Evolutionary conservation across 352 stramenopile genomes (phyloP), one percentile per base, ranked within the genome.

Genomic region (Globisporangium camurandrum): DNA sequence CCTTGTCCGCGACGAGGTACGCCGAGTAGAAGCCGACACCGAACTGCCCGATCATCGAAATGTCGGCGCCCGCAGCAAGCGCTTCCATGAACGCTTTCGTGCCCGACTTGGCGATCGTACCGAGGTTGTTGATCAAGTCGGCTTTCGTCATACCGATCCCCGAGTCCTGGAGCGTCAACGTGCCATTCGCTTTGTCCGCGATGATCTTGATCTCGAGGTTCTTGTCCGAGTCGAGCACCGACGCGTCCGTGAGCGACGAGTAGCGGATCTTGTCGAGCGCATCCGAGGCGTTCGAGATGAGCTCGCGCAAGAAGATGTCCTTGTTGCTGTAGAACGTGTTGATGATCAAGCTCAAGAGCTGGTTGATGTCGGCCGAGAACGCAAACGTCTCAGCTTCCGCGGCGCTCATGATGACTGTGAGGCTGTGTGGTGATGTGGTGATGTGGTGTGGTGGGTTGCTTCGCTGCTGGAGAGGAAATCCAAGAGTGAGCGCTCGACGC

Each of bases 251-350:
- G 30, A 99, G 80, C 54, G 88, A 97, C 70, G 96, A 74, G 83
- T 98, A 98, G 49, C 95, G 86, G 67, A 98, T 97, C 88, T 98
- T 98, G 79, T 98, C 94, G 27, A 98, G 84, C 19, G 94, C 94
- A 95, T 98, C 94, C 36, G 84, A 97, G 33, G 91, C 76, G 76
- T 98, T 98, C 51, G 89, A 98, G 69, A 98, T 98, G 41, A 98
- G 67, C 67, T 98, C 94, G 62, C 95, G 90, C 31, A 97, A 62
- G 76, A 99, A 99, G 57, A 99, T 97, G 62, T 99, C 97, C 88
- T 99, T 99, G 95, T 98, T 99, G 60, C 92, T 98, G 92, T 99
- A 99, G 75, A 99, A 99, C 57, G 95, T 98, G 82, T 96, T 95
- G 64, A 96, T 96, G 72, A 97, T 99, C 64, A 99, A 72, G 61